Percentiles rank a stretch among this genome's conserved stretches.
Evolutionary conservation across 1,284 basidiomycete genomes (phyloP).

Genomic region (Phylloboletellus chloephorus): DNA sequence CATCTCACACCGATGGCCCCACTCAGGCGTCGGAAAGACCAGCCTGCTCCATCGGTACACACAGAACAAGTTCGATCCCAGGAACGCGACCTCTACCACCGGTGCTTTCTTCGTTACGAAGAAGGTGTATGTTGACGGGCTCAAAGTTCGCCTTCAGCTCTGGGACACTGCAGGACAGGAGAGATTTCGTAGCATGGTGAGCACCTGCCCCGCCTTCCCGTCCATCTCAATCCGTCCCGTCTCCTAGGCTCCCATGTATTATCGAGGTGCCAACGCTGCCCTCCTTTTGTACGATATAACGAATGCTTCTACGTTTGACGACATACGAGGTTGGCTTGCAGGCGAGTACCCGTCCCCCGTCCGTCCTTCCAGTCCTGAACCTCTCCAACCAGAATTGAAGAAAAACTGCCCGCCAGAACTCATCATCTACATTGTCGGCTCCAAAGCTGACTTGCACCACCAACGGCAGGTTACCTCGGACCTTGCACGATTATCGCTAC

Average conservation of each 20-base stretch:
- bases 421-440: conserved; percentile 88
- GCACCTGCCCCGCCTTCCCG: conserved; percentile 25
- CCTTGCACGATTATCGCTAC: conserved; percentile 72
- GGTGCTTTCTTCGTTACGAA: conserved; percentile 94
- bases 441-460: conserved; percentile 76
- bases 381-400: conserved; percentile 63
- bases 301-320: conserved; percentile 82
- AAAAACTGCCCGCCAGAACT: conserved; percentile 80
- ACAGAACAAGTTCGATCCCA: conserved; percentile 83
- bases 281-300: conserved; percentile 98
- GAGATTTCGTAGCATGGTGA: conserved; percentile 88
- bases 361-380: conserved; percentile 7
- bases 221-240: conserved; percentile 13
- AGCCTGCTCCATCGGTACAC: conserved; percentile 92
- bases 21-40: conserved; percentile 86
- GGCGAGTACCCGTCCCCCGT: conserved; percentile 38
- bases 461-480: conserved; percentile 73
- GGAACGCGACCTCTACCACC: conserved; percentile 86
- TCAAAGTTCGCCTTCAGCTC: conserved; percentile 80
- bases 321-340: conserved; percentile 91
- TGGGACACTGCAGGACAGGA: conserved; percentile 99
- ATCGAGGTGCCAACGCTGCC: conserved; percentile 95
- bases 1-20: conserved; percentile 10
- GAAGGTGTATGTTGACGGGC: conserved; percentile 84
- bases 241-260: conserved; percentile 92